Percentiles rank a stretch among this genome's conserved stretches.
Evolutionary conservation across 2,329 filamentous ascomycete species (phyloP).

Genomic region (Diaporthe caulivora): DNA sequence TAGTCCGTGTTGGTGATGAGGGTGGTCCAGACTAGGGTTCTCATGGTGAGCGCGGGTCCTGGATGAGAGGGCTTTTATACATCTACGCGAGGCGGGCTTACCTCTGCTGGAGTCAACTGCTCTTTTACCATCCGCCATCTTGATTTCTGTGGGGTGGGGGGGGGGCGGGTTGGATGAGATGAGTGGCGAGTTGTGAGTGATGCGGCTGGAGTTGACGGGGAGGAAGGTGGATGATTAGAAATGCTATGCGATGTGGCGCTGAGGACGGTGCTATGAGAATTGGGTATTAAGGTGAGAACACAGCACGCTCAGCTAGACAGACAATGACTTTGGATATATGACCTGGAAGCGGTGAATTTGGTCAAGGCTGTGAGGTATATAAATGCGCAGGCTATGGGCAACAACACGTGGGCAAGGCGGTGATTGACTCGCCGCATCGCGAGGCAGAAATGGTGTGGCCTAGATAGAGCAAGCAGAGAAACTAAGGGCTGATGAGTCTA

Average conservation of each 20-base stretch:
- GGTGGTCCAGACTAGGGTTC: conserved; percentile 80
- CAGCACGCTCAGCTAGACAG: not conserved
- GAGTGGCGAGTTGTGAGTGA: conserved; percentile 1
- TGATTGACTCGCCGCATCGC: conserved; percentile 25
- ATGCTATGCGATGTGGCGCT: not conserved
- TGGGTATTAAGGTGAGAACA: not conserved
- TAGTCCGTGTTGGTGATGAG: conserved; percentile 89
- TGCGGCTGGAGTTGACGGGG: not conserved
- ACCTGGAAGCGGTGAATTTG: not conserved
- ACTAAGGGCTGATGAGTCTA: conserved; percentile 20
- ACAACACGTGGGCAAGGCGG: conserved; percentile 17
- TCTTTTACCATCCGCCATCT: conserved; percentile 50
- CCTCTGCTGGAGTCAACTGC: conserved; percentile 49
- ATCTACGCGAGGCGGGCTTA: conserved; percentile 71
- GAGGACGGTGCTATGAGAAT: not conserved
- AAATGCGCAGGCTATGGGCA: not conserved
- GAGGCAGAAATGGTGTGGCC: conserved; percentile 17
- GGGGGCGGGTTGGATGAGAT: not conserved
- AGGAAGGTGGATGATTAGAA: not conserved
- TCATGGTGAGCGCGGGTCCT: conserved; percentile 10
- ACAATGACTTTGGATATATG: not conserved
- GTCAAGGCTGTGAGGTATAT: not conserved
- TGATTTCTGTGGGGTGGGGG: not conserved
- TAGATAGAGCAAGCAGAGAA: conserved; percentile 7
- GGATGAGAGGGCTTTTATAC: conserved; percentile 77